Conservation (phyloP, 2,329 filamentous ascomycete species). For the Cladobotryum protrusum region DNA sequence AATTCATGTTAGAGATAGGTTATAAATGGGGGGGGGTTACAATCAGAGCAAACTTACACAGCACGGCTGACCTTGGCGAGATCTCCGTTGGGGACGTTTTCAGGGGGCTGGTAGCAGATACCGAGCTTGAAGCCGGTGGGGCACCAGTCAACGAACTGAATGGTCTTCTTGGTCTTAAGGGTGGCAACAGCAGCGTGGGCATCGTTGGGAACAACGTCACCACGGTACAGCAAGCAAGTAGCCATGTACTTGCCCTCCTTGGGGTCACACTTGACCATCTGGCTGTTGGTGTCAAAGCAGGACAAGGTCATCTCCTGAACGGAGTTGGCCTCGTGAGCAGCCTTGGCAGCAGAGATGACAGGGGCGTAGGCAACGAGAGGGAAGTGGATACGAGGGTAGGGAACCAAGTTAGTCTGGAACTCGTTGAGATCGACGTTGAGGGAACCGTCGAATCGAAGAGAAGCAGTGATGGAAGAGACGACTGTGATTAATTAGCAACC, state of each 20-base stretch:
- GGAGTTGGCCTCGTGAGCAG: constrained; percentile 94
- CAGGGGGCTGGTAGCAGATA: constrained; percentile 98
- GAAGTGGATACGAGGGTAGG: constrained; percentile 99
- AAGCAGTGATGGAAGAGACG: constrained; percentile 96
- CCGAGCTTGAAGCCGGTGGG: constrained; percentile 99
- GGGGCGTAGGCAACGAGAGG: constrained; percentile 94
- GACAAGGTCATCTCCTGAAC: constrained; percentile 98
- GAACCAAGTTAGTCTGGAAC: constrained; percentile 99
- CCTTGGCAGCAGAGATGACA: constrained; percentile 91
- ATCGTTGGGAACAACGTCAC: constrained; percentile 96
- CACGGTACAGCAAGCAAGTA: constrained; percentile 94
- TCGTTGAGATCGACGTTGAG: constrained; percentile 99
- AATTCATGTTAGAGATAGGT: constrained; percentile 1
- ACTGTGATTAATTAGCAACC: constrained; percentile 46
- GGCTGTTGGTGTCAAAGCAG: constrained; percentile 99
- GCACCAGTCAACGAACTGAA: constrained; percentile 99
- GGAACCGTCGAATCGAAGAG: constrained; percentile 95
- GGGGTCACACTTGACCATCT: constrained; percentile 99
- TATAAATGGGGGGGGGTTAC: too few species aligned
- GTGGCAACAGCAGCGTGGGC: constrained; percentile 87
- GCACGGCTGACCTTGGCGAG: constrained; percentile 97
- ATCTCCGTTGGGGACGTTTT: constrained; percentile 94
- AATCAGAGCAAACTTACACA: constrained; percentile 60
- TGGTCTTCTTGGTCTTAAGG: constrained; percentile 98
- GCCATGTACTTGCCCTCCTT: constrained; percentile 99